Conservation (phyloP, 148 eudicot species). For the Dianthus caryophyllus region DNA sequence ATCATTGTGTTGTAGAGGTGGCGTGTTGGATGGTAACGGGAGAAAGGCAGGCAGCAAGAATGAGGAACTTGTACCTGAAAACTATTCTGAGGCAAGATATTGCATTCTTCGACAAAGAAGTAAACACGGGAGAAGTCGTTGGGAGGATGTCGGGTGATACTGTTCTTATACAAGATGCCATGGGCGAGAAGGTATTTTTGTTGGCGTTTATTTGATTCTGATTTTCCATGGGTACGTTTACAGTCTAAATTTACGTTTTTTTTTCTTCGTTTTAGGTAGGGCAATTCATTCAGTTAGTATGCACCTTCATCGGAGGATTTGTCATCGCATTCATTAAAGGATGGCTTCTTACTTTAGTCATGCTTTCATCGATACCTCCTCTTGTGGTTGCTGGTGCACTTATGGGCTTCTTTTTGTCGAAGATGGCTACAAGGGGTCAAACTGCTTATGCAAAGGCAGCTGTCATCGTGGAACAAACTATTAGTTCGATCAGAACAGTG, state of each 20-base stretch:
- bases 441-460: constrained; percentile 74
- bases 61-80: constrained; percentile 57
- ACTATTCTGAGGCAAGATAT: constrained; percentile 69
- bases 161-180: constrained; percentile 72
- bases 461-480: constrained; percentile 65
- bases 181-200: constrained; percentile 66
- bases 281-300: constrained; percentile 55
- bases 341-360: constrained; percentile 83
- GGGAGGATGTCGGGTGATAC: constrained; percentile 90
- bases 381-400: constrained; percentile 50
- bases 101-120: constrained; percentile 67
- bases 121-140: constrained; percentile 72
- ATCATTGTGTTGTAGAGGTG: constrained; percentile 43
- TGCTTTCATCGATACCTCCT: constrained; percentile 58
- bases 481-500: constrained; percentile 87
- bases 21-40: constrained; percentile 80
- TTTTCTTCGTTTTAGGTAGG: constrained; percentile 48
- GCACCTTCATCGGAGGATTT: constrained; percentile 78
- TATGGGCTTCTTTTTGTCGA: constrained; percentile 44
- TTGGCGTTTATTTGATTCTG: neutral
- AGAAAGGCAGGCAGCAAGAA: constrained; percentile 70
- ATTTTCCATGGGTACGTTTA: neutral
- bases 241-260: neutral
- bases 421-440: constrained; percentile 58
- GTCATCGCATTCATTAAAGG: constrained; percentile 70